Evolutionary conservation across 2,329 filamentous ascomycete genomes (phyloP), one percentile per base, ranked within the genome.

Genomic region (Chalara sp.): DNA sequence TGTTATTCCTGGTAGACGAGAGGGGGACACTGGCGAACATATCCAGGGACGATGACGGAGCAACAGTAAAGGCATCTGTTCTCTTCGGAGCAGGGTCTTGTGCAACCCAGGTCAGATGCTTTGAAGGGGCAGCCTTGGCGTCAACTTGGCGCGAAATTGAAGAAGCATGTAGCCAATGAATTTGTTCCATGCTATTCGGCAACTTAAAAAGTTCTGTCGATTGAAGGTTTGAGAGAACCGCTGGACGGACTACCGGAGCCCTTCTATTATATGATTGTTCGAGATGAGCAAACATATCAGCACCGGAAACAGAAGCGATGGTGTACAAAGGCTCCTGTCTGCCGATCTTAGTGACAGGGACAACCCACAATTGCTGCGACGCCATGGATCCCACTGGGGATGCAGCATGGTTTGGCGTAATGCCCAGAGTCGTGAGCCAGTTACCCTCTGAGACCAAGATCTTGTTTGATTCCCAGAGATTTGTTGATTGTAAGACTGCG

Each of bases 221-320:
- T 2, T 37, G 48, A 6, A 63, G 44, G 42, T 12, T 28, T 37
- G 53, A 51, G 30, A 59, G 50, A 12, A 32, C 11, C 5, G 40
- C 32, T 44, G 48, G 37, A 6, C 44, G 48, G 8, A 44, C 39
- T n/a, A 33, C 13, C 21, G 47, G 10, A 47, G 44, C 40, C 47
- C 46, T 50, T 46, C 51, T 56, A 32, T 52, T 44, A n/a, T 39
- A 44, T 28, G 37, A 47, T 39, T 13, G 21, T 37, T 54, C 50
- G 28, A 56, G 12, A 29, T 57, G 33, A 21, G 52, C 44, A 29
- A 61, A 61, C 21, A 61, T 44, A 35, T 58, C 57, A 44, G 50
- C 40, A 11, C 48, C 43, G 3, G 40, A 31, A 8, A 13, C 1
- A 8, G 46, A 47, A 4, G 49, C 32, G 6, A 32, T 33, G 35